Conservation (phyloP, 768 basidiomycete species). For the Lentinula boryana region DNA sequence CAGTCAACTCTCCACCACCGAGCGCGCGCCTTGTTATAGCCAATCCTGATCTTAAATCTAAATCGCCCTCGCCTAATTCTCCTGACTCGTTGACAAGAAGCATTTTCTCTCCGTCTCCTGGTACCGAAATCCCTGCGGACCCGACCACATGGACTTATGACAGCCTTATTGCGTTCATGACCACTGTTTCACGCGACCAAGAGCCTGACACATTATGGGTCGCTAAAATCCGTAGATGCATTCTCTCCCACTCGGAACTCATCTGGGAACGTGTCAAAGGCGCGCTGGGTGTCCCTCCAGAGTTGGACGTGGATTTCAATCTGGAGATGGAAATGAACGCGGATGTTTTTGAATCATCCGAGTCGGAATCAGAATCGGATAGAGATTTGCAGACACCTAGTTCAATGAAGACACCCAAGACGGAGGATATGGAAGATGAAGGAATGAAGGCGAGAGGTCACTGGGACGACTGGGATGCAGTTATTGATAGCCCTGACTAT, state of each 20-base stretch:
- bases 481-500: slow-evolving; percentile 37
- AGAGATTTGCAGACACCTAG: slow-evolving; percentile 15
- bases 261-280: slow-evolving; percentile 91
- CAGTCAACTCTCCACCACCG: slow-evolving; percentile 8
- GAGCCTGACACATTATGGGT: slow-evolving; percentile 73
- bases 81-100: slow-evolving; percentile 15
- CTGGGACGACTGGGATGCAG: slow-evolving; percentile 41
- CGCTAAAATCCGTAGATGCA: slow-evolving; percentile 63
- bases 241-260: slow-evolving; percentile 72
- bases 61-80: slow-evolving; percentile 20
- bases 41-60: slow-evolving; percentile 12
- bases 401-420: slow-evolving; percentile 22
- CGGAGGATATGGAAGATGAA: slow-evolving; percentile 35
- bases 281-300: slow-evolving; percentile 81
- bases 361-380: slow-evolving; percentile 7
- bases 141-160: slow-evolving; percentile 66
- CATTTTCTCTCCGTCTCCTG: slow-evolving; percentile 14
- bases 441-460: slow-evolving; percentile 31
- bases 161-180: slow-evolving; percentile 68
- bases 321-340: slow-evolving; percentile 21
- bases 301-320: slow-evolving; percentile 61
- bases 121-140: slow-evolving; percentile 35
- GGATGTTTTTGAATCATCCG: slow-evolving; percentile 25
- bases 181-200: slow-evolving; percentile 51
- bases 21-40: slow-evolving; percentile 10